Base-by-base conservation (phyloP, 345 rosid genomes). In the Pugionium dolabratum region DNA sequence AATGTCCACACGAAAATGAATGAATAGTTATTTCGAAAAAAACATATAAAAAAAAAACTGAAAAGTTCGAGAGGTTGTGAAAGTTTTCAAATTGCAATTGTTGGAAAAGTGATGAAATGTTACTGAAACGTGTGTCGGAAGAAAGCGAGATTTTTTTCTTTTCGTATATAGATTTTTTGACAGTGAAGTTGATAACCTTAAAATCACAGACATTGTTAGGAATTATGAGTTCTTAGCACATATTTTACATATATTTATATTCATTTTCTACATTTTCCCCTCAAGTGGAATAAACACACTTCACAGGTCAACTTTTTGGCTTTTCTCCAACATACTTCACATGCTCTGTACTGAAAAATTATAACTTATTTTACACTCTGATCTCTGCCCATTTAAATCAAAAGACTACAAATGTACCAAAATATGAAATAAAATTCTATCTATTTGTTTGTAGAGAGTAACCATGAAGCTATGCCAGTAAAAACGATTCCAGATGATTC, bases 71-170 rank as follows among this genome's bases (percentile, higher is more conserved):
- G 18, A 18, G 18, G 18, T 18, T 18, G 18, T 18, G 18, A 18
- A 18, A 18, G 18, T 18, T 18, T 18, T 18, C 18, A 18, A 18
- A 18, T 18, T 18, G 18, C 6, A 54, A 37, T 6, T 26, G n/a
- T 35, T 36, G 34, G 1, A 31, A 34, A 5, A 54, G 34, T 54
- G 2, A 29, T 55, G 36, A 72, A 28, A 25, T 30, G 35, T 48
- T 40, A 25, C 29, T 39, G 39, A 55, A 58, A 34, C 62, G 32
- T 47, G 25, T 64, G 81, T 86, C 84, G 86, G 92, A 87, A 71
- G 92, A 86, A 80, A 80, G 18, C 18, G 18, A 18, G 18, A 18
- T 18, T 18, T 18, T 18, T 18, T 18, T 18, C 18, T 18, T 18
- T 18, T 18, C 18, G 0, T 18, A 18, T 18, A 18, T 18, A 18